These are phyloP conservation scores for Echinosophora koreensis DNA, from an alignment of 306 rosid genomes.

Conservation along the genomic window DNA sequence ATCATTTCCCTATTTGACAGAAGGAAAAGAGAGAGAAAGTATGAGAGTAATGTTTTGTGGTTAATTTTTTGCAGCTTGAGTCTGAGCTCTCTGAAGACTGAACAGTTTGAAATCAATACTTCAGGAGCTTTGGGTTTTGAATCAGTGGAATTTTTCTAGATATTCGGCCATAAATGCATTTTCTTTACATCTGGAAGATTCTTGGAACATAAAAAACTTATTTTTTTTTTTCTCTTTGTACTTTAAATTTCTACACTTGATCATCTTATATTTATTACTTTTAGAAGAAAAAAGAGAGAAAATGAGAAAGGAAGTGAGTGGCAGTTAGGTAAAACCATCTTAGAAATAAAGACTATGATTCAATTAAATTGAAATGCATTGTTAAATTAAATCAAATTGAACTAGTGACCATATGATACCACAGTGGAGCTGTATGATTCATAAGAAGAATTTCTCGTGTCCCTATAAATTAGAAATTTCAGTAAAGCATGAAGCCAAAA, in stretches of 20 bases:
- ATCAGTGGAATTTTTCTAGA: conserved; percentile 55
- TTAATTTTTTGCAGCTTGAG: conserved; percentile 55
- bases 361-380: too few species aligned
- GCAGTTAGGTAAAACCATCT: too few species aligned
- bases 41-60: conserved; percentile 58
- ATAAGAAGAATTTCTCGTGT: conserved; percentile 26
- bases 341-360: too few species aligned
- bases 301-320: too few species aligned
- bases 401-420: conserved; percentile 42
- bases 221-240: too few species aligned
- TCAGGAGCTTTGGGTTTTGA: conserved; percentile 50
- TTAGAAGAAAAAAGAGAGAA: too few species aligned
- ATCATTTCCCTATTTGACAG: background rate
- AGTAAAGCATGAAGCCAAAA: conserved; percentile 62
- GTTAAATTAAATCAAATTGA: background rate
- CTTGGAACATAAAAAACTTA: conserved; percentile 18
- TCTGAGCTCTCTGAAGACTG: conserved; percentile 58
- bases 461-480: conserved; percentile 58
- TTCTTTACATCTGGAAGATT: conserved; percentile 51
- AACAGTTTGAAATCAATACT: conserved; percentile 42
- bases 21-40: conserved; percentile 29
- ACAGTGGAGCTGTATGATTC: conserved; percentile 12
- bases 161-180: conserved; percentile 49
- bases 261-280: too few species aligned
- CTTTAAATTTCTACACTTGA: too few species aligned